Evolutionary conservation across 2,329 filamentous ascomycete species (phyloP).

Genomic region (Hypoxylon sp.): DNA sequence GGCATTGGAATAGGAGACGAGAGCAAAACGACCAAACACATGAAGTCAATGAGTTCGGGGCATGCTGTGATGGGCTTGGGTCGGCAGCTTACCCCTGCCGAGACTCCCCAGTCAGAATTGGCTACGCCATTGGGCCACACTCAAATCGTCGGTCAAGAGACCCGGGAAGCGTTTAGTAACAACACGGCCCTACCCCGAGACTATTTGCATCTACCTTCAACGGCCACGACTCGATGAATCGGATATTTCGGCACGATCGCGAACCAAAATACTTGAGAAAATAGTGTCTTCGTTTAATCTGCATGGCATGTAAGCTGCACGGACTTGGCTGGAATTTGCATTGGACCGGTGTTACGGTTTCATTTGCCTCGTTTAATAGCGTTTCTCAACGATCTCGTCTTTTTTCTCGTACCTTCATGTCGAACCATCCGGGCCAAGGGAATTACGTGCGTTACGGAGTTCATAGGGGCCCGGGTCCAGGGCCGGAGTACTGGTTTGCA

Average conservation of each 20-base stretch:
- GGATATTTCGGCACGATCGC: slow-evolving; percentile 27
- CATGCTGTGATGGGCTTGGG: slow-evolving; percentile 58
- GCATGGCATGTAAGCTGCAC: slow-evolving; percentile 41
- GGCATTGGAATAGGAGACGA: slow-evolving; percentile 41
- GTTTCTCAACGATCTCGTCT: slow-evolving; percentile 30
- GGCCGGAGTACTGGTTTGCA: slow-evolving; percentile 39
- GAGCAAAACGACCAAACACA: slow-evolving; percentile 50
- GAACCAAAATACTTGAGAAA: slow-evolving; percentile 18
- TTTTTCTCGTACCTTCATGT: slow-evolving; percentile 21
- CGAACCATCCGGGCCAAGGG: slow-evolving; percentile 42
- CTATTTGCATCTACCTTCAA: slow-evolving; percentile 47
- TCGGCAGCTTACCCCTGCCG: slow-evolving; percentile 59
- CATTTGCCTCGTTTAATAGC: slow-evolving; percentile 36
- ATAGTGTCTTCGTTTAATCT: slow-evolving; percentile 35
- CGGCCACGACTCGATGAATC: slow-evolving; percentile 34
- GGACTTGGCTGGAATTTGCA: slow-evolving; percentile 37
- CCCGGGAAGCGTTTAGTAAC: slow-evolving; percentile 47
- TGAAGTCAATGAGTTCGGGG: slow-evolving; percentile 59
- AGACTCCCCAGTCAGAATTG: slow-evolving; percentile 57
- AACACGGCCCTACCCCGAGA: slow-evolving; percentile 41
- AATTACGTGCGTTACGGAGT: slow-evolving; percentile 37
- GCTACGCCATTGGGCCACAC: slow-evolving; percentile 43
- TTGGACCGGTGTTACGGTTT: slow-evolving; percentile 35
- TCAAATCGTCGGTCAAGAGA: slow-evolving; percentile 41
- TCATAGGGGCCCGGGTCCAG: slow-evolving; percentile 32